Evolutionary conservation across 1,139 yeast species (phyloP), one percentile per base, ranked within the genome.

Genomic region (Kurtzmaniella quercitrusa): DNA sequence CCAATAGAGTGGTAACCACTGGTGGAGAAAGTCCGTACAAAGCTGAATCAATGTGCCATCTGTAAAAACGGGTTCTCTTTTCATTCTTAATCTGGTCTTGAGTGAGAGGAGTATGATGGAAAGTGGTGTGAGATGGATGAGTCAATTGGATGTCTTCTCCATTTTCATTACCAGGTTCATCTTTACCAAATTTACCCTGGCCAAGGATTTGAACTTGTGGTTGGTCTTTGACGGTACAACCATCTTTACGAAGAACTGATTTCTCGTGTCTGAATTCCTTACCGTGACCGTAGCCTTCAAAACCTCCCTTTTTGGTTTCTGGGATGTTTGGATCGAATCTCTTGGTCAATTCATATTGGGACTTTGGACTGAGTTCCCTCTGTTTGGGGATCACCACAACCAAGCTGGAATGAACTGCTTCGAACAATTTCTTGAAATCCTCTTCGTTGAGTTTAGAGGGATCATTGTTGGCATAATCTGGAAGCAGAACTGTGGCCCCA

Each of bases 41-140:
- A 5, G 96, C 96, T 39, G 93, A 84, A 64, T 88, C 96, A 53
- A 88, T 86, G 65, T 88, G 96, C 96, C 96, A 88, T 66, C 96
- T 79, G 75, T 87, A 88, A 62, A 83, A 88, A 52, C 94, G 75
- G 1, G 96, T 88, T 61, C 76, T 75, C 45, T 82, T 79, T 25
- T 77, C 69, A 2, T 75, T 74, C 44, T 68, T 70, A 54, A 85
- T 79, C 50, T 85, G 81, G 27, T 77, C 76, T 25, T 76, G 74
- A n/a, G 81, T 69, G 50, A 88, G 73, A 1, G 82, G 75, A 16
- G 73, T 66, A 52, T 82, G 82, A 66, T 88, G 96, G 76, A 88
- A 88, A 1, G 82, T 75, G 50, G 81, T 79, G 60, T 88, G 95
- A 3, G 88, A 81, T 39, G 96, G 96, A 58, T 88, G 96, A 34